Conservation (phyloP, 2,329 filamentous ascomycete species). For the Colletotrichum liriopes region DNA sequence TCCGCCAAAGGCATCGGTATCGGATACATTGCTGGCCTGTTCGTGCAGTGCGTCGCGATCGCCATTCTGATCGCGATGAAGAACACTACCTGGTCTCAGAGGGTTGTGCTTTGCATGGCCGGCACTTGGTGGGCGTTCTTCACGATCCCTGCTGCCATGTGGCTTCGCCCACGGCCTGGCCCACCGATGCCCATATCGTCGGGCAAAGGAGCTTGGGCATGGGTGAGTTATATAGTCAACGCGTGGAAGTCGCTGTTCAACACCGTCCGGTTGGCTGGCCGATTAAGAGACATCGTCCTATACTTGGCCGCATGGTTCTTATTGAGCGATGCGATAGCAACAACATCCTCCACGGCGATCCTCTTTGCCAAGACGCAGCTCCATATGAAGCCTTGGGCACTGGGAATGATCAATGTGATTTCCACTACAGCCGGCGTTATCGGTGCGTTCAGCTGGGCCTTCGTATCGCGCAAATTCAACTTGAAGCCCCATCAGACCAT, state of each 20-base stretch:
- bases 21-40: slow-evolving; percentile 89
- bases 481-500: slow-evolving; percentile 90
- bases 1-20: slow-evolving; percentile 95
- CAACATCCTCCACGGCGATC: slow-evolving; percentile 93
- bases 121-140: slow-evolving; percentile 95
- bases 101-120: slow-evolving; percentile 88
- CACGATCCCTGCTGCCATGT: slow-evolving; percentile 88
- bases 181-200: slow-evolving; percentile 76
- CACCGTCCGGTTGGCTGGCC: slow-evolving; percentile 82
- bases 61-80: slow-evolving; percentile 80
- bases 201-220: slow-evolving; percentile 62
- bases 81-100: slow-evolving; percentile 87
- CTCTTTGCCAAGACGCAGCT: slow-evolving; percentile 96
- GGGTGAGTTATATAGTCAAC: slow-evolving; percentile 82
- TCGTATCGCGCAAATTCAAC: slow-evolving; percentile 78
- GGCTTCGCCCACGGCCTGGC: slow-evolving; percentile 89
- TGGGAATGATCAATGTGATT: slow-evolving; percentile 95
- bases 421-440: slow-evolving; percentile 87
- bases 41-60: slow-evolving; percentile 87
- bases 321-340: slow-evolving; percentile 93
- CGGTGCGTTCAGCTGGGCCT: slow-evolving; percentile 92
- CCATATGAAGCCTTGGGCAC: slow-evolving; percentile 87
- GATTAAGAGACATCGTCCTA: slow-evolving; percentile 80
- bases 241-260: slow-evolving; percentile 90
- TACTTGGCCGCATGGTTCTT: slow-evolving; percentile 95